Conservation (phyloP, 495 filamentous ascomycete genomes). For the Penicillium ochrochloron region DNA sequence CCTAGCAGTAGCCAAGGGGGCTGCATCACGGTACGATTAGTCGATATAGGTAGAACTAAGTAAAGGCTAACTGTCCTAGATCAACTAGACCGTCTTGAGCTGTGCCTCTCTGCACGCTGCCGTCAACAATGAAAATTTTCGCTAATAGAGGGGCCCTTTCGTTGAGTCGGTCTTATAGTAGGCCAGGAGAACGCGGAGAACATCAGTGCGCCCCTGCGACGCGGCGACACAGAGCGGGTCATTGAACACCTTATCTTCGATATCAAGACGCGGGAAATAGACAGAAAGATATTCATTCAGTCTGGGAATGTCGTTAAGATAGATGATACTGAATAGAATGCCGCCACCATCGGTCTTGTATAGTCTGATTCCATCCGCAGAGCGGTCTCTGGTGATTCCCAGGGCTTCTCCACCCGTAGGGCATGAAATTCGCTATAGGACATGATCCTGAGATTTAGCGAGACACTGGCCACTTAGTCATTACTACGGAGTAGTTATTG, state of each 20-base stretch:
- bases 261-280: neutral
- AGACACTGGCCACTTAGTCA: too few relatives aligned
- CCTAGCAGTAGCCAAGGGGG: neutral
- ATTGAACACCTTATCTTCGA: neutral
- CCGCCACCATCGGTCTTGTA: neutral
- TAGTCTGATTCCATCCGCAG: neutral
- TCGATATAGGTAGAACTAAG: neutral
- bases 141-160: neutral
- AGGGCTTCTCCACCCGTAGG: neutral
- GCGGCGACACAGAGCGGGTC: neutral
- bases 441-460: neutral
- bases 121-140: neutral
- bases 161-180: neutral
- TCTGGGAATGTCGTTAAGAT: conserved; percentile 1
- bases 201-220: neutral
- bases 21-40: neutral
- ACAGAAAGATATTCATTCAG: conserved; percentile 2
- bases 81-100: neutral
- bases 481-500: too few relatives aligned
- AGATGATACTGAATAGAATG: neutral
- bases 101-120: neutral
- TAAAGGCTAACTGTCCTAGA: neutral
- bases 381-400: neutral
- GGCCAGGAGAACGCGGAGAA: neutral
- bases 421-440: neutral